Conservation (phyloP, 2,329 filamentous ascomycete species). For the Onygena corvina region DNA sequence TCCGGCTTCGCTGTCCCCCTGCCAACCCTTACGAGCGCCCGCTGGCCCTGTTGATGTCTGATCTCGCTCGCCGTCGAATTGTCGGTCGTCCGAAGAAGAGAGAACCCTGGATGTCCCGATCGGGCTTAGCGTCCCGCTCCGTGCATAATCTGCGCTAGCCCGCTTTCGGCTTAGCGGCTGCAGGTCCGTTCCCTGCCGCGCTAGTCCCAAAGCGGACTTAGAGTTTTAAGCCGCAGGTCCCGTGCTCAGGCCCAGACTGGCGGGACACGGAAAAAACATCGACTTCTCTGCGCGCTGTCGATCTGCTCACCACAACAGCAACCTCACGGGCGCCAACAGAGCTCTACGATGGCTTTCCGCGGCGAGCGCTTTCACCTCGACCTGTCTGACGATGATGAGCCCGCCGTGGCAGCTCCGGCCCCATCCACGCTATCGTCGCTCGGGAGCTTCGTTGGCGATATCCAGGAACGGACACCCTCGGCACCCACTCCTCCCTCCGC, state of each 20-base stretch:
- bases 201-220: constrained; percentile 17
- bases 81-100: constrained; percentile 7
- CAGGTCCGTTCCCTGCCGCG: constrained; percentile 24
- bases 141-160: constrained; percentile 18
- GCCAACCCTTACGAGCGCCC: background rate
- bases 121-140: background rate
- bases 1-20: background rate
- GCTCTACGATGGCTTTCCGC: constrained; percentile 36
- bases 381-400: constrained; percentile 41
- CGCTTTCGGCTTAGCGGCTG: constrained; percentile 12
- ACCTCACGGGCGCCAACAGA: background rate
- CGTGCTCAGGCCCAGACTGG: constrained; percentile 6
- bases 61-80: background rate
- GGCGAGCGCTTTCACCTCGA: constrained; percentile 52
- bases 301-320: background rate
- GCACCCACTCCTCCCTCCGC: constrained; percentile 28
- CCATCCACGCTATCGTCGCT: constrained; percentile 20
- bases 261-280: background rate
- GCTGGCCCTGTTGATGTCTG: background rate
- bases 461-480: constrained; percentile 59
- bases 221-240: constrained; percentile 17
- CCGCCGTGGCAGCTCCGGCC: constrained; percentile 26
- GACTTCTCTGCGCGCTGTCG: background rate
- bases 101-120: background rate
- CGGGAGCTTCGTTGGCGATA: constrained; percentile 52